Conservation (phyloP, 768 basidiomycete species). For the Tylopilus sp. region DNA sequence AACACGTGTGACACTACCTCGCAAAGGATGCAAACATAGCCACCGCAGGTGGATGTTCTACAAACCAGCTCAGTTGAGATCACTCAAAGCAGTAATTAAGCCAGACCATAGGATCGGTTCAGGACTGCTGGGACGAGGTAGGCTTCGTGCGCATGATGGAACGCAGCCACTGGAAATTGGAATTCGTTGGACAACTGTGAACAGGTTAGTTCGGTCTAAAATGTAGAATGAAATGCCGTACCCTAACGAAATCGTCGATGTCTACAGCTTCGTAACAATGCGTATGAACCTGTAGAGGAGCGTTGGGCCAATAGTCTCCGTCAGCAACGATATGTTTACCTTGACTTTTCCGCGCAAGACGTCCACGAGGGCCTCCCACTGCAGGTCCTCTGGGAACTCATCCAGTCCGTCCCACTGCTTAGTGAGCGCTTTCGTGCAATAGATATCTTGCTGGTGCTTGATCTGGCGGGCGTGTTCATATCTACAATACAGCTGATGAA, state of each 20-base stretch:
- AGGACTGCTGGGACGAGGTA: slow-evolving; percentile 78
- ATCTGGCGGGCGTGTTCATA: slow-evolving; percentile 67
- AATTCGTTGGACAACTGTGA: slow-evolving; percentile 74
- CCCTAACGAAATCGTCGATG: slow-evolving; percentile 63
- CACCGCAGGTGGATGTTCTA: slow-evolving; percentile 56
- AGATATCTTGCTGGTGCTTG: slow-evolving; percentile 64
- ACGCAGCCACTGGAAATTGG: slow-evolving; percentile 64
- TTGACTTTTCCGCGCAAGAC: slow-evolving; percentile 72
- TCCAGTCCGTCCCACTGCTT: slow-evolving; percentile 45
- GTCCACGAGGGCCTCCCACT: slow-evolving; percentile 71
- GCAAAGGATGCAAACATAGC: slow-evolving; percentile 66
- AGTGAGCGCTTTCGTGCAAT: slow-evolving; percentile 48
- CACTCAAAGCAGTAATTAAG: neutral
- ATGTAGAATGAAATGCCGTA: slow-evolving; percentile 26
- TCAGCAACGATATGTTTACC: slow-evolving; percentile 32
- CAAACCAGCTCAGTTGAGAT: neutral
- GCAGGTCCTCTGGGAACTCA: slow-evolving; percentile 62
- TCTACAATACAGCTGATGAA: slow-evolving; percentile 12
- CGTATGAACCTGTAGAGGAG: slow-evolving; percentile 36
- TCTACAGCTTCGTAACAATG: slow-evolving; percentile 66
- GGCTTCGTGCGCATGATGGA: slow-evolving; percentile 79
- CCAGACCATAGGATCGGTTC: slow-evolving; percentile 61
- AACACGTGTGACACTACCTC: slow-evolving; percentile 26
- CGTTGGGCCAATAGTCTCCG: neutral
- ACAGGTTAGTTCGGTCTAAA: neutral